These are phyloP conservation scores for Blastomyces gilchristii DNA, from an alignment of 2,329 filamentous ascomycete genomes.

Conservation along the genomic window DNA sequence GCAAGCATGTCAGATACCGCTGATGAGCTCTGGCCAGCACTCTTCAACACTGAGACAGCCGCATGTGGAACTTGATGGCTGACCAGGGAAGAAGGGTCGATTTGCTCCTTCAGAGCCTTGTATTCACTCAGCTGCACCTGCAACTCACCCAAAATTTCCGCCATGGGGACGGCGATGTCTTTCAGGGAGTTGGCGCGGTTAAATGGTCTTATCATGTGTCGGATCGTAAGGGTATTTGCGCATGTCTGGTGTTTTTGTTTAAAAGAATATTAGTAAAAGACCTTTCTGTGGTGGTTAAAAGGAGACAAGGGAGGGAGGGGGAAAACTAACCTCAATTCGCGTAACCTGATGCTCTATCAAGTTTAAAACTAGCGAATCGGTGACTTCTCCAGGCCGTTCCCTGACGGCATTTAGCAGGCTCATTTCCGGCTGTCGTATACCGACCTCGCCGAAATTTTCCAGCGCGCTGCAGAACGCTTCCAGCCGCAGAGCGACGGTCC, in stretches of 20 bases:
- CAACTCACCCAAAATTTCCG: constrained; percentile 45
- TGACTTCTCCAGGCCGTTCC: constrained; percentile 67
- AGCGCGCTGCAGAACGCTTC: constrained; percentile 88
- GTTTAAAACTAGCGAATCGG: constrained; percentile 76
- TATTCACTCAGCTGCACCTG: constrained; percentile 35
- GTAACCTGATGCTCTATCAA: constrained; percentile 93
- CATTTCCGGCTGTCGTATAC: constrained; percentile 69
- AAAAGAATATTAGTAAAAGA: background rate
- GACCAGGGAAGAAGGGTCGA: constrained; percentile 13
- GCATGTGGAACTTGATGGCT: background rate
- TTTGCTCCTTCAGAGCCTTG: constrained; percentile 31
- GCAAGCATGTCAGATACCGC: background rate
- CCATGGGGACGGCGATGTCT: constrained; percentile 68
- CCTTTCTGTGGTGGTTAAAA: background rate
- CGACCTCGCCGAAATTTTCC: constrained; percentile 55
- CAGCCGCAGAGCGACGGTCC: constrained; percentile 76
- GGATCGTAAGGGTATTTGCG: constrained; percentile 65
- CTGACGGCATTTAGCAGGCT: constrained; percentile 68
- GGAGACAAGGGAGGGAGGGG: background rate
- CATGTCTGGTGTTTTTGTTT: constrained; percentile 53
- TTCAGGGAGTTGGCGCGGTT: constrained; percentile 52
- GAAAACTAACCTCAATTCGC: constrained; percentile 71
- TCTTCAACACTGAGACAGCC: background rate
- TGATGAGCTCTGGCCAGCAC: background rate
- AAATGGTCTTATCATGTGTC: constrained; percentile 66